These are phyloP conservation scores for Paracoccidioides brasiliensis DNA, from an alignment of 2,329 filamentous ascomycete genomes.

Conservation along the genomic window DNA sequence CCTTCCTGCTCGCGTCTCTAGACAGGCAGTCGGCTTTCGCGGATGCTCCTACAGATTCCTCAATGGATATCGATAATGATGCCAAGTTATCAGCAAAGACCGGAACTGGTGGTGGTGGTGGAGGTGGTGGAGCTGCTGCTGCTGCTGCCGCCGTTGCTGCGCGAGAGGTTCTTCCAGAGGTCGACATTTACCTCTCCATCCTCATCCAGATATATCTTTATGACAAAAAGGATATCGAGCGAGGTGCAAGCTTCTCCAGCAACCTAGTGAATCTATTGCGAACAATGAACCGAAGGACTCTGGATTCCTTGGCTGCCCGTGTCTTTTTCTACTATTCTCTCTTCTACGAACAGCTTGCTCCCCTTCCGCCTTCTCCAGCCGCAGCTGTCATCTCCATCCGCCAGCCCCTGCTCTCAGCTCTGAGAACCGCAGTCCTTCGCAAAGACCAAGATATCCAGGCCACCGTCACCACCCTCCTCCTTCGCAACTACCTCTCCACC, in stretches of 20 bases:
- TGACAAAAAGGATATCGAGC: constrained; percentile 68
- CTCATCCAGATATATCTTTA: constrained; percentile 77
- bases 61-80: constrained; percentile 64
- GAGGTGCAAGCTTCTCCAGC: constrained; percentile 72
- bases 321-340: constrained; percentile 97
- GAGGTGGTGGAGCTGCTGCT: no score
- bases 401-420: constrained; percentile 70
- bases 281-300: constrained; percentile 76
- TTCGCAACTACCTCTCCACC: constrained; percentile 90
- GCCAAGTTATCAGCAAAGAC: constrained; percentile 44
- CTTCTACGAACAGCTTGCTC: constrained; percentile 83
- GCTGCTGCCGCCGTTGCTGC: constrained; percentile 38
- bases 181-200: constrained; percentile 80
- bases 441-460: constrained; percentile 98
- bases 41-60: constrained; percentile 42
- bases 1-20: constrained; percentile 57
- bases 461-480: constrained; percentile 82
- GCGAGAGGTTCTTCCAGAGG: constrained; percentile 72
- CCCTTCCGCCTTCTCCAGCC: constrained; percentile 75
- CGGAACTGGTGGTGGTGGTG: no score
- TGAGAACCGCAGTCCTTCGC: constrained; percentile 87
- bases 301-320: constrained; percentile 87
- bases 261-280: constrained; percentile 75
- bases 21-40: constrained; percentile 54
- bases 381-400: constrained; percentile 79